Conservation (phyloP, 2,329 filamentous ascomycete genomes). For the Sarocladiaceae sp. region DNA sequence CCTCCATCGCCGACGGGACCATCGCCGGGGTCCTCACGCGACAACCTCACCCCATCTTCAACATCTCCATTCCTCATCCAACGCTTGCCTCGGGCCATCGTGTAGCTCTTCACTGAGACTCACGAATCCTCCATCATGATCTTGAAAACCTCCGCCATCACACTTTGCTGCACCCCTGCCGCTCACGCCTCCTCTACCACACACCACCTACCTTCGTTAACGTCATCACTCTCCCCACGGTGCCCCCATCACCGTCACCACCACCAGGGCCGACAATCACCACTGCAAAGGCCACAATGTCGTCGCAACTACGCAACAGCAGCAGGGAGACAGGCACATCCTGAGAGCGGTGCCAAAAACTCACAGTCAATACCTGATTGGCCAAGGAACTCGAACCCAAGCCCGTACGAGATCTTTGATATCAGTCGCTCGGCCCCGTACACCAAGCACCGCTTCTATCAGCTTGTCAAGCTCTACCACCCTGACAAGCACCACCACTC, state of each 20-base stretch:
- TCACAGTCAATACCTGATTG: conserved; percentile 26
- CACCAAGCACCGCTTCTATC: conserved; percentile 77
- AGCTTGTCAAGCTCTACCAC: conserved; percentile 93
- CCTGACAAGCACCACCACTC: conserved; percentile 58
- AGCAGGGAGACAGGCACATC: not conserved
- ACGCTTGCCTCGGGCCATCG: not conserved
- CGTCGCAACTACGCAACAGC: conserved; percentile 1
- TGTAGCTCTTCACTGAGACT: conserved; percentile 39
- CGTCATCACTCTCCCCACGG: conserved; percentile 10
- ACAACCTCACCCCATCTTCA: too few relatives aligned
- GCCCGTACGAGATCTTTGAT: conserved; percentile 86
- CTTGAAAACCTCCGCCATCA: conserved; percentile 33
- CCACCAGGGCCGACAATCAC: not conserved
- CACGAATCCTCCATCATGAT: too few relatives aligned
- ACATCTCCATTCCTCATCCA: not conserved
- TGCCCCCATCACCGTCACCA: conserved; percentile 4
- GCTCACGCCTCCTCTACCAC: not conserved
- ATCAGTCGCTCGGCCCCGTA: conserved; percentile 58
- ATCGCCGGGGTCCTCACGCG: too few relatives aligned
- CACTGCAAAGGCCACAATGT: not conserved
- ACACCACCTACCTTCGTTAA: conserved; percentile 5
- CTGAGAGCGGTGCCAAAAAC: not conserved
- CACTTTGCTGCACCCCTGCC: conserved; percentile 6
- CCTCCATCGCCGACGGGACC: too few relatives aligned
- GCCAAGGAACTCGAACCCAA: conserved; percentile 50